phyloP scores from a whole-genome alignment of 2,329 filamentous ascomycete genomes.

The Pseudogymnoascus sp. region DNA sequence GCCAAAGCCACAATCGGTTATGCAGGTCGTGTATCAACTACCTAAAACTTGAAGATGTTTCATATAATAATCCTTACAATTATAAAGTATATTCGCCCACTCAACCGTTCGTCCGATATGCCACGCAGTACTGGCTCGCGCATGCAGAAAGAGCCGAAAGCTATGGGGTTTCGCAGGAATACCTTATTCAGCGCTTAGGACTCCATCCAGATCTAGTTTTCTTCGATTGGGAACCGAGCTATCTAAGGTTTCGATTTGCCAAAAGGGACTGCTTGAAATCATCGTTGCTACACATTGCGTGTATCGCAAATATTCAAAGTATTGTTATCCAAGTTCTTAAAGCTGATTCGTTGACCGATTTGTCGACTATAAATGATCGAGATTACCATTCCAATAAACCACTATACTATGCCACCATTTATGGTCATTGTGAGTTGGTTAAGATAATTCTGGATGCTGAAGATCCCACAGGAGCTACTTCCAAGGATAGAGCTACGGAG shows the following conservation, averaged over 20 bases:
- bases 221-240: too few relatives aligned
- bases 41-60: background rate
- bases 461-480: conserved; percentile 6
- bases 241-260: too few relatives aligned
- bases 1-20: conserved; percentile 13
- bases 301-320: conserved; percentile 11
- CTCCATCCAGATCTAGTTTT: background rate
- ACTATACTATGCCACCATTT: conserved; percentile 13
- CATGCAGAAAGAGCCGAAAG: conserved; percentile 13
- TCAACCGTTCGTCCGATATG: conserved; percentile 5
- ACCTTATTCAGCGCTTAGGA: background rate
- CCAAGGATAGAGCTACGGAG: too few relatives aligned
- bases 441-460: conserved; percentile 15
- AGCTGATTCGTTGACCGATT: too few relatives aligned
- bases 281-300: conserved; percentile 14
- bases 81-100: too few relatives aligned
- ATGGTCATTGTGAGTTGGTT: conserved; percentile 14
- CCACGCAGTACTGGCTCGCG: conserved; percentile 9
- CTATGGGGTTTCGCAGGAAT: background rate
- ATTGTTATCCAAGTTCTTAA: background rate
- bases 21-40: conserved; percentile 16
- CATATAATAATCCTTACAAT: background rate
- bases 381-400: conserved; percentile 12
- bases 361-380: background rate
- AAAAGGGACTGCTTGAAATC: too few relatives aligned